Conservation (phyloP, 768 basidiomycete genomes). For the Suillus decipiens region DNA sequence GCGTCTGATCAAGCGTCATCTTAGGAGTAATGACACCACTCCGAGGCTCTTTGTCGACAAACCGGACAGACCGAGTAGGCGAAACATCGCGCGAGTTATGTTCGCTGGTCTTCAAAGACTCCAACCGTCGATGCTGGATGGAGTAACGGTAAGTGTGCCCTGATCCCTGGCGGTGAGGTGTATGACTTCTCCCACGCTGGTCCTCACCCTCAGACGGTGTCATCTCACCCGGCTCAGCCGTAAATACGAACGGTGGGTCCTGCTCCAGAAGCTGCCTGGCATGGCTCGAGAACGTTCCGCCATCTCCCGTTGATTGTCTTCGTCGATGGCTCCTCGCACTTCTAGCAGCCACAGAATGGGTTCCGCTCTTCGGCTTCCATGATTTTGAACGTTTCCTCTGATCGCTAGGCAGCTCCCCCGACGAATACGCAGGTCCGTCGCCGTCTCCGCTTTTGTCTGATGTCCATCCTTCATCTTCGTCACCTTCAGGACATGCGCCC, state of each 20-base stretch:
- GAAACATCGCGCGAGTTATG: conserved; percentile 40
- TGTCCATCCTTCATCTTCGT: conserved; percentile 60
- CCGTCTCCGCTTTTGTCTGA: conserved; percentile 51
- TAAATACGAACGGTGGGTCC: neutral
- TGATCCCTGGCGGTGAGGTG: conserved; percentile 17
- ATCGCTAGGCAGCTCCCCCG: conserved; percentile 12
- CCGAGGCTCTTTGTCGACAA: conserved; percentile 41
- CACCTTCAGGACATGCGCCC: conserved; percentile 15
- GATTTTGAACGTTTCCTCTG: conserved; percentile 29
- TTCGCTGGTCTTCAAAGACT: conserved; percentile 25
- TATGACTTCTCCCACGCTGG: conserved; percentile 26
- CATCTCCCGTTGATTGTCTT: conserved; percentile 19
- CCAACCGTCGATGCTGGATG: conserved; percentile 31
- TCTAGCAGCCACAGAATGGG: conserved; percentile 9
- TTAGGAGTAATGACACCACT: conserved; percentile 24
- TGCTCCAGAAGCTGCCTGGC: conserved; percentile 10
- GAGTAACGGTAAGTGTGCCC: conserved; percentile 22
- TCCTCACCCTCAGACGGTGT: conserved; percentile 12
- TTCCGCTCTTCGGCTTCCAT: conserved; percentile 19
- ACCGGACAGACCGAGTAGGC: conserved; percentile 49
- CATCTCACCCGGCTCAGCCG: neutral
- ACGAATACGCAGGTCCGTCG: conserved; percentile 15
- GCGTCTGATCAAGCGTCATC: conserved; percentile 22
- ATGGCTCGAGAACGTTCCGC: conserved; percentile 9
- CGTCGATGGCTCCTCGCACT: conserved; percentile 16